Percentiles rank a stretch among this genome's conserved stretches.
These are phyloP conservation scores for Lomentospora prolificans DNA, from an alignment of 2,329 filamentous ascomycete species.

Conservation along the genomic window DNA sequence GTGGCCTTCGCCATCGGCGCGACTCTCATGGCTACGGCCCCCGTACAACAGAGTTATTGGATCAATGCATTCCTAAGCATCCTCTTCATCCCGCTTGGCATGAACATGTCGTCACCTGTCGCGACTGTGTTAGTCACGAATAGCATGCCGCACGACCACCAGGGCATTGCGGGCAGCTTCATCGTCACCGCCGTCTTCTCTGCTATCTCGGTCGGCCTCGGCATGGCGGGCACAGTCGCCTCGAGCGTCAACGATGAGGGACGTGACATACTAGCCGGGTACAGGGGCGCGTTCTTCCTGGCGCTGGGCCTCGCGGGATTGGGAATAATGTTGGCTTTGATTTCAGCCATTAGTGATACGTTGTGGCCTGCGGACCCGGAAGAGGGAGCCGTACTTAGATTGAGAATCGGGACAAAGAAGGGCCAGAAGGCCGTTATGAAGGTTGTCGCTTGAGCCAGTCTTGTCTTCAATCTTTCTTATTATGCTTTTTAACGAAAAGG, in stretches of 20 bases:
- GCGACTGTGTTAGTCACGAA: slow-evolving; percentile 52
- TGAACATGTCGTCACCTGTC: slow-evolving; percentile 59
- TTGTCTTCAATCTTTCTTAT: background rate
- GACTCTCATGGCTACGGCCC: slow-evolving; percentile 34
- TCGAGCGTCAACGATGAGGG: slow-evolving; percentile 21
- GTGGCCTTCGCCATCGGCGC: slow-evolving; percentile 32
- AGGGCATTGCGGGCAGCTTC: slow-evolving; percentile 39
- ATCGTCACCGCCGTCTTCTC: slow-evolving; percentile 61
- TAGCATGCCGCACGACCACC: slow-evolving; percentile 32
- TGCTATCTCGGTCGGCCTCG: slow-evolving; percentile 54
- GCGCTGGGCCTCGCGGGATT: slow-evolving; percentile 28
- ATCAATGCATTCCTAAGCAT: slow-evolving; percentile 48
- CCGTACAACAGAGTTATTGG: slow-evolving; percentile 53
- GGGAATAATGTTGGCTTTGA: slow-evolving; percentile 20
- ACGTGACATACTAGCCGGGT: slow-evolving; percentile 22
- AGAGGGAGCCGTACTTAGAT: background rate
- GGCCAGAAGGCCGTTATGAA: background rate
- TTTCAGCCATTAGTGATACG: slow-evolving; percentile 5
- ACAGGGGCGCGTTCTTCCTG: slow-evolving; percentile 29
- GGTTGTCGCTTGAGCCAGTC: background rate
- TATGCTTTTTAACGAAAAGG: background rate
- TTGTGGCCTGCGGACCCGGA: slow-evolving; percentile 12
- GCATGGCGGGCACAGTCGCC: slow-evolving; percentile 57
- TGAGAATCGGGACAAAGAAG: slow-evolving; percentile 1
- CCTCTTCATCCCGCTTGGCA: slow-evolving; percentile 50